phyloP scores from a whole-genome alignment of 129 eudicot genomes.

The carrot (Daucus carota) region DH1_v3.0 NC_030389.2:9763501-9764000 shows the following conservation, averaged over 20 bases:
- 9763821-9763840: not conserved
- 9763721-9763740: not conserved
- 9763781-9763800: not conserved
- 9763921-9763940: not conserved
- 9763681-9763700: not conserved
- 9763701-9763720: not conserved
- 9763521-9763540: not conserved
- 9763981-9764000: constrained; percentile 21
- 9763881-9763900: not conserved
- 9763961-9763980: not conserved
- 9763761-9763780: not conserved
- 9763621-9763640: not conserved
- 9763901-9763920: not conserved
- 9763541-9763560: not conserved
- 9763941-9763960: not conserved
- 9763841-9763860: not conserved
- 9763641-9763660: not conserved
- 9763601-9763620: not conserved
- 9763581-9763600: not conserved
- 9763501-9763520: not conserved
- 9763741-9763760: not conserved
- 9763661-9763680: too few relatives aligned
- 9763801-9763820: not conserved
- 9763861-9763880: not conserved
- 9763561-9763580: not conserved